Base-by-base conservation (phyloP, 768 basidiomycete genomes). In the Tulasnella sp. region DNA sequence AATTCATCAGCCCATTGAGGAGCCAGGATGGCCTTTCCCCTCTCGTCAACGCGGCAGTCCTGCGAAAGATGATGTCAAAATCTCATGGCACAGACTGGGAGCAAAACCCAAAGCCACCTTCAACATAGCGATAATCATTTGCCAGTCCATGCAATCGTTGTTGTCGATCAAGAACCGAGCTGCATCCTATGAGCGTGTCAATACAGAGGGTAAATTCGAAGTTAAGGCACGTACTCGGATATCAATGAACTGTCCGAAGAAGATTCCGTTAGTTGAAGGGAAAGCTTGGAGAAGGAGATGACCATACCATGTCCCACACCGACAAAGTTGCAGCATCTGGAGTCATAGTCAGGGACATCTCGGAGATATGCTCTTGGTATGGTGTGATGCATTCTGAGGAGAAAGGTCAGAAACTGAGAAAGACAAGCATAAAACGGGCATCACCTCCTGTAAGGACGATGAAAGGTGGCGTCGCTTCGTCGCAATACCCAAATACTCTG, bases 1-100 rank as follows among this genome's bases (percentile, higher is more conserved):
- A 68, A 68, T 18, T 68, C 62, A 68, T 68, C 62, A 68, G n/a
- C 34, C 62, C 62, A 68, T 12, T 68, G 62, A 68, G 62, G 62
- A 34, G 62, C 62, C 27, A 68, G 27, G 27, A 68, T 68, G 62
- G 62, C 62, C 27, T 68, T 68, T 14, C 62, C 62, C 34, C 62
- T 18, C 31, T 68, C 62, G 27, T 68, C 62, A 34, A 68, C 62
- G 4, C 62, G 24, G 62, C 62, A 68, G 16, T 68, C 62, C 62
- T 68, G 34, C 12, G 8, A n/a, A 5, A 68, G 16, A 14, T 16
- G 18, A 34, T 14, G 34, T 68, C 62, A 68, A 34, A 31, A 68
- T 24, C 19, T 9, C 48, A 24, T 24, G 48, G 21, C 21, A 6
- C 21, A 4, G 48, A 44, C 10, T 21, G 12, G 3, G 31, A 14